Conservation (phyloP, 106 monocot species). For the Allium fistulosum region DNA sequence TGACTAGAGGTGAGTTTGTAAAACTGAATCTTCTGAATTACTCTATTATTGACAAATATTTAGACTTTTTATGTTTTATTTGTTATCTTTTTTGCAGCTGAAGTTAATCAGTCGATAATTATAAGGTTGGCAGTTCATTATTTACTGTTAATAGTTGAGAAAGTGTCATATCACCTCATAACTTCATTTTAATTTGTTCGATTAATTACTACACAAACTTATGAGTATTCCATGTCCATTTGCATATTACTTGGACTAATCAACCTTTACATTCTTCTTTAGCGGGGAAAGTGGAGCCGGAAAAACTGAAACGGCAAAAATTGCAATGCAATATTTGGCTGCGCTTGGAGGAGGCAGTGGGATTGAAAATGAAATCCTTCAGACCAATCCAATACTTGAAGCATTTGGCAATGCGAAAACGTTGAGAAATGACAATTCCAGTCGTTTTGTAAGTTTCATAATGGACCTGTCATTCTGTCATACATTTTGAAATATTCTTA, state of each 20-base stretch:
- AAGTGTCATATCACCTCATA: no score
- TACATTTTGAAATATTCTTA: neutral
- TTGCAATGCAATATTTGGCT: constrained; percentile 99
- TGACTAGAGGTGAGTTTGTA: constrained; percentile 73
- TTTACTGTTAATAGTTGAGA: neutral
- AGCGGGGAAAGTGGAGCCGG: constrained; percentile 99
- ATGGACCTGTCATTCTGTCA: neutral
- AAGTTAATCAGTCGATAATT: constrained; percentile 96
- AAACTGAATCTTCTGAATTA: neutral
- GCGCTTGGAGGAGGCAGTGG: constrained; percentile 94
- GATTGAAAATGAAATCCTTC: constrained; percentile 93
- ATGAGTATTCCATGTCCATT: neutral
- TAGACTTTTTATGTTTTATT: no score
- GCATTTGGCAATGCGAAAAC: constrained; percentile 99
- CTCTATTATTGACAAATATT: no score
- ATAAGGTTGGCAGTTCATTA: constrained; percentile 73
- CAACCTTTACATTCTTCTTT: constrained; percentile 7
- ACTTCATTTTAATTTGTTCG: no score
- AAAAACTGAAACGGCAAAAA: constrained; percentile 99
- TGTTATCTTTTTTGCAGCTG: constrained; percentile 55
- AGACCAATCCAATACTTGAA: constrained; percentile 97
- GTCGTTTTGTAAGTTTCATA: constrained; percentile 84
- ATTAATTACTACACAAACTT: neutral
- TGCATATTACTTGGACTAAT: neutral
- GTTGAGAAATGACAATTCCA: constrained; percentile 90